phyloP scores from a whole-genome alignment of 1,284 basidiomycete genomes.

The Thecaphora frezii region DNA sequence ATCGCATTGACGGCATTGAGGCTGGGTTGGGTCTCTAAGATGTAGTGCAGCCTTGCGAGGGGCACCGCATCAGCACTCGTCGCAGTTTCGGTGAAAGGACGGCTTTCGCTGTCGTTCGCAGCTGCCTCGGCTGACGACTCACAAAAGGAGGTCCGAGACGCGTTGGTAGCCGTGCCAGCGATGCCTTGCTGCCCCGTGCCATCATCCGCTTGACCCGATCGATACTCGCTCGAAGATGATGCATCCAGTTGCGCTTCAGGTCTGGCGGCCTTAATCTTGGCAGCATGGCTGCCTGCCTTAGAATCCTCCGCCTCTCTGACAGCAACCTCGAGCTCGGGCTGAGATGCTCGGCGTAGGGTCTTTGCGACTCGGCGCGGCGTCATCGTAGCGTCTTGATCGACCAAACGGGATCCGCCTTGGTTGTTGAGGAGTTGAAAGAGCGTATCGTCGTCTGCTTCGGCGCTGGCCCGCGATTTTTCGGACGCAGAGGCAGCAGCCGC shows the following conservation, averaged over 20 bases:
- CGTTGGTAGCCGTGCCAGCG: no score
- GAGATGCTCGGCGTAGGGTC: not conserved
- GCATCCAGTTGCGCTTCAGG: no score
- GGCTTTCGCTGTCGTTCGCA: no score
- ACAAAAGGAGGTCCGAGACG: not conserved
- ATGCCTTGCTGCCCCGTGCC: no score
- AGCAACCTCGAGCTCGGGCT: not conserved
- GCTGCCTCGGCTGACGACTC: no score
- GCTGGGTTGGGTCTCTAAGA: not conserved
- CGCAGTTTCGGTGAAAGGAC: not conserved
- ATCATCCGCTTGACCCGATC: no score
- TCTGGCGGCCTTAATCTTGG: no score
- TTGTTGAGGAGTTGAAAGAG: conserved; percentile 5
- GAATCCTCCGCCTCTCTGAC: no score
- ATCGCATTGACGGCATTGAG: not conserved
- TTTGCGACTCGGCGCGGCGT: no score
- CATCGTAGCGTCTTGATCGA: conserved; percentile 4
- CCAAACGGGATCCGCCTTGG: conserved; percentile 2
- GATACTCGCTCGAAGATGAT: no score
- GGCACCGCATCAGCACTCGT: not conserved
- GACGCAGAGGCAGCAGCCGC: not conserved
- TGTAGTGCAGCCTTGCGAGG: not conserved
- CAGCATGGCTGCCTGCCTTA: no score
- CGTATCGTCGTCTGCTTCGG: conserved; percentile 1
- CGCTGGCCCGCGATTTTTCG: not conserved